Evolutionary conservation across 73 alveolate genomes (phyloP), one percentile per base, ranked within the genome.

Genomic region (Durusdinium trenchii): DNA sequence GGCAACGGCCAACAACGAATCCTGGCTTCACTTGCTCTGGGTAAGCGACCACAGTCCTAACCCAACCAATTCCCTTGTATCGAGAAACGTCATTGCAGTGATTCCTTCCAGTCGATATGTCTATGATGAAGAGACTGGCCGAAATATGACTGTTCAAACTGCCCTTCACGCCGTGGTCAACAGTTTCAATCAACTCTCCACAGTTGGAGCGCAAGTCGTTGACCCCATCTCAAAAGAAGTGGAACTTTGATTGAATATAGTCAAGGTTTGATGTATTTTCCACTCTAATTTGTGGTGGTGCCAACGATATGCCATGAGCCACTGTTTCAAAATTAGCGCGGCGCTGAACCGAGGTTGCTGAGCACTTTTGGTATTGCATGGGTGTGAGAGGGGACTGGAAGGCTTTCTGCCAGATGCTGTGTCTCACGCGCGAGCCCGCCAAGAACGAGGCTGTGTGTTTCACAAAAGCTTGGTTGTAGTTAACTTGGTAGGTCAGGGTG

Each of bases 301-400:
- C n/a, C n/a, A n/a, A 60, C 69, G 32, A 57, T 23, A 57, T 57
- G 69, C 69, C 12, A 16, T 12, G 69, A 57, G 23, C 23, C 12
- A 12, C 12, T 57, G 12, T 57, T 23, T 12, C 23, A 23, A 16
- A 23, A 57, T 12, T 57, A 23, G 79, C 42, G 12, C 38, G 45
- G 42, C 9, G n/a, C 28, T 9, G 45, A 73, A 5, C 46, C 46
- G 47, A 73, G 84, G 84, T 73, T 14, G 38, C 18, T 23, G 47
- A 45, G 45, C 47, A 35, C 28, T 38, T 35, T 38, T 32, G 47
- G 48, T 73, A 73, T 28, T 36, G 23, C 3, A 38, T 38, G 35
- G 84, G 84, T 23, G 38, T 73, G 23, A 32, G 84, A 18, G 84
- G 84, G 48, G 84, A 73, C 84, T 73, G 84, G 84, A 73, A 73